phyloP scores from a whole-genome alignment of 2,329 filamentous ascomycete genomes.

The Ophiocordyceps camponoti-rufipedis region DNA sequence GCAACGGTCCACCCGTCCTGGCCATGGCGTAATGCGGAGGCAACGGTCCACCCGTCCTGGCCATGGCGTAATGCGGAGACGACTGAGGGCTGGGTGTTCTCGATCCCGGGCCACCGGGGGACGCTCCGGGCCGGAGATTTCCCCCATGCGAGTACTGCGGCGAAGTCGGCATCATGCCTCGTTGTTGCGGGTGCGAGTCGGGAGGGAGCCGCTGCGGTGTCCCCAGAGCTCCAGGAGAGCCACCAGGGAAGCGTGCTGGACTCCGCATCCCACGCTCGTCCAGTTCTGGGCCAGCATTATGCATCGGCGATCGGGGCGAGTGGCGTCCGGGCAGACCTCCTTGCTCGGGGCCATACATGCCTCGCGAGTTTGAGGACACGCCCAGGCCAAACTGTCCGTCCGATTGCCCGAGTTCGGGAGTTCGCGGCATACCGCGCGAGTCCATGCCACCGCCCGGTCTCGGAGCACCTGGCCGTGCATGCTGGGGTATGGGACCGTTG shows the following conservation, averaged over 20 bases:
- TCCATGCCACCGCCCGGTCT: neutral
- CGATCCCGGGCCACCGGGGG: constrained; percentile 10
- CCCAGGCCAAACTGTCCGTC: neutral
- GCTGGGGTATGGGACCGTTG: constrained; percentile 26
- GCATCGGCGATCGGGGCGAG: neutral
- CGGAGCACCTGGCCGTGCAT: neutral
- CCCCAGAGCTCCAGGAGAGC: constrained; percentile 27
- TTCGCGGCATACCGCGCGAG: neutral
- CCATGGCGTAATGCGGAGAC: constrained; percentile 8
- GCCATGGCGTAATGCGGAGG: constrained; percentile 8
- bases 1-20: constrained; percentile 4
- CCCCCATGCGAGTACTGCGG: constrained; percentile 43
- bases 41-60: constrained; percentile 5
- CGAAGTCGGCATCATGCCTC: constrained; percentile 19
- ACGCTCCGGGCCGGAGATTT: constrained; percentile 30
- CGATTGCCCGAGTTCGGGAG: neutral
- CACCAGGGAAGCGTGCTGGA: constrained; percentile 62
- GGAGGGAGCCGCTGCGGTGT: constrained; percentile 41
- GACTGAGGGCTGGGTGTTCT: constrained; percentile 12
- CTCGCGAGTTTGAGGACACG: neutral
- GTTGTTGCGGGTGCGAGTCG: constrained; percentile 71
- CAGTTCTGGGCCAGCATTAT: neutral
- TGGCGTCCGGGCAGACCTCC: constrained; percentile 18
- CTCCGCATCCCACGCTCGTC: neutral
- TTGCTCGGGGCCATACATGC: neutral